Base-by-base conservation (phyloP, 345 rosid species). In the Stellera chamaejasme region DNA sequence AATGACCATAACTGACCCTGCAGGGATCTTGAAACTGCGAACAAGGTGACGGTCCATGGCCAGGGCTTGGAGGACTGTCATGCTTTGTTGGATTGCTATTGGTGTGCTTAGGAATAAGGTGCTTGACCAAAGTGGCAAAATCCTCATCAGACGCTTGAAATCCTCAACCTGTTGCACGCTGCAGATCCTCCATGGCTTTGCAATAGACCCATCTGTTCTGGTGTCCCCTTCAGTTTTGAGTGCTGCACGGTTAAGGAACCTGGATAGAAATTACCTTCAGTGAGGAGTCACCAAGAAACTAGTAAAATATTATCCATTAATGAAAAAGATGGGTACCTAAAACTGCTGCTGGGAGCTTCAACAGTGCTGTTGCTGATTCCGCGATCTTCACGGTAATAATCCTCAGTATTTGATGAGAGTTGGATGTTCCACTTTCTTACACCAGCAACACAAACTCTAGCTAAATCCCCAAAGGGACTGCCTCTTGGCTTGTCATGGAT, bases 161-260 rank as follows among this genome's bases (percentile, higher is more conserved):
- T 83, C 82, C 62, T 81, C 95, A 41, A 81, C 90, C 68, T 83
- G 80, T 25, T 77, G 77, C 46, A 79, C 75, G 23, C 78, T 53
- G 62, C 83, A 75, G 16, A 83, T 52, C 55, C 76, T 79, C 88
- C 88, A 79, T 3, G 55, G 68, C 52, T 51, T 78, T 14, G 63
- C 23, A 19, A 19, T 19, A 19, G 23, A 19, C 23, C 23, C 23
- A 19, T 19, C 23, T 7, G 62, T 43, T 44, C 58, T 52, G 0
- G 61, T 48, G 59, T 75, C 53, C 23, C 41, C 1, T 11, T 48
- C 15, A 11, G 23, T 48, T 48, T 56, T 59, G 4, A 48, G 28
- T 11, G 63, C 54, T 48, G 63, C 63, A 11, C 36, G 2, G n/a
- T 48, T 59, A 13, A 59, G 23, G 46, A 48, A 59, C 41, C 46